These are phyloP conservation scores for Cercospora sp. DNA, from an alignment of 2,329 filamentous ascomycete species.

Conservation along the genomic window DNA sequence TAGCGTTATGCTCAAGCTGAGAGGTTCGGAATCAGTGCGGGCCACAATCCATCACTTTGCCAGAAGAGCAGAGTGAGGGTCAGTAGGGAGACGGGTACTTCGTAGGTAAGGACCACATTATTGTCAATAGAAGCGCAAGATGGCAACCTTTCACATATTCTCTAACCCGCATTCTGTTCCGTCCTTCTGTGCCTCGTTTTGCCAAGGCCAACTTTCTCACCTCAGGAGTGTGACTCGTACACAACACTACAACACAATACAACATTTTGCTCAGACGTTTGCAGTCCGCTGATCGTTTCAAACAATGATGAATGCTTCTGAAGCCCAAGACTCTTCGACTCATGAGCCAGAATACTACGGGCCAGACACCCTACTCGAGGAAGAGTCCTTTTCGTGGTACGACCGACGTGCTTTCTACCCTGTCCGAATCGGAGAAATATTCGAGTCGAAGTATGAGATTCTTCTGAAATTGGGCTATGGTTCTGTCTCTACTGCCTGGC, in stretches of 20 bases:
- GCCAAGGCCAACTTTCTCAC: not conserved
- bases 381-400: conserved; percentile 6
- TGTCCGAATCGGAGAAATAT: conserved; percentile 37
- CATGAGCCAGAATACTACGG: not conserved
- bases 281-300: not conserved
- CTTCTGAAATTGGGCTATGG: conserved; percentile 47
- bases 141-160: not conserved
- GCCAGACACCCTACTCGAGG: not conserved
- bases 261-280: not conserved
- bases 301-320: not conserved
- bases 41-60: conserved; percentile 51
- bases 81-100: not conserved
- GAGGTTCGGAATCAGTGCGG: conserved; percentile 71
- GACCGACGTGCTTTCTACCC: conserved; percentile 30
- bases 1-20: conserved; percentile 63
- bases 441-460: conserved; percentile 38
- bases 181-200: not conserved
- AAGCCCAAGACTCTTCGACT: not conserved
- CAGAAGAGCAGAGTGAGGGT: not conserved
- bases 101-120: not conserved
- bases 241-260: not conserved
- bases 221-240: not conserved
- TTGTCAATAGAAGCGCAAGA: not conserved
- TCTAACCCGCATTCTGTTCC: not conserved
- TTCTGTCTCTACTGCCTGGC: conserved; percentile 44